These are phyloP conservation scores for Perilla frutescens DNA, from an alignment of 257 asterid species.

Conservation along the genomic window DNA sequence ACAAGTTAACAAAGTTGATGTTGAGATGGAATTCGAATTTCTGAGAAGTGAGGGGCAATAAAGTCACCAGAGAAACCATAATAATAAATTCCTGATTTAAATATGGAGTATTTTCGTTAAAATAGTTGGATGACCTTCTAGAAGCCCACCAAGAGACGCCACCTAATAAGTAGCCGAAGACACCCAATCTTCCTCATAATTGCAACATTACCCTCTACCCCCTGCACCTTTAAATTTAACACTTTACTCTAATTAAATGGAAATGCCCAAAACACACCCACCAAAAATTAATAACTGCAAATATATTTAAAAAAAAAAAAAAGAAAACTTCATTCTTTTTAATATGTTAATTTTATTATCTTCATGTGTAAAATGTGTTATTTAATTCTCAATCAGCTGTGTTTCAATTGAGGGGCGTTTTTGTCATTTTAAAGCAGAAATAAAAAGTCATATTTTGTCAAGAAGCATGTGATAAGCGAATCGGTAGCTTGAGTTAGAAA, in stretches of 20 bases:
- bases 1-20: too few species aligned
- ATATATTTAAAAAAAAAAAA: too few species aligned
- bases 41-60: constrained; percentile 5
- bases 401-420: neutral
- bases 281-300: too few species aligned
- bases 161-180: neutral
- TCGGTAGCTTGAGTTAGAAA: too few species aligned
- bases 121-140: constrained; percentile 36
- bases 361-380: too few species aligned
- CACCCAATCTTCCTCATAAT: neutral
- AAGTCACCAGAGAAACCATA: neutral
- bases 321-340: too few species aligned
- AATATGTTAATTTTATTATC: too few species aligned
- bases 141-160: constrained; percentile 30
- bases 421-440: neutral
- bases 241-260: too few species aligned
- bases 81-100: neutral
- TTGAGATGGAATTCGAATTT: too few species aligned
- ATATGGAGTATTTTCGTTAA: neutral
- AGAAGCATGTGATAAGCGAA: constrained; percentile 13
- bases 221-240: too few species aligned
- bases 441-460: constrained; percentile 9
- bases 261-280: too few species aligned
- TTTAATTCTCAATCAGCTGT: too few species aligned
- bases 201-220: neutral